These are phyloP conservation scores for Xylona heveae DNA, from an alignment of 495 filamentous ascomycete species.

Conservation along the genomic window DNA sequence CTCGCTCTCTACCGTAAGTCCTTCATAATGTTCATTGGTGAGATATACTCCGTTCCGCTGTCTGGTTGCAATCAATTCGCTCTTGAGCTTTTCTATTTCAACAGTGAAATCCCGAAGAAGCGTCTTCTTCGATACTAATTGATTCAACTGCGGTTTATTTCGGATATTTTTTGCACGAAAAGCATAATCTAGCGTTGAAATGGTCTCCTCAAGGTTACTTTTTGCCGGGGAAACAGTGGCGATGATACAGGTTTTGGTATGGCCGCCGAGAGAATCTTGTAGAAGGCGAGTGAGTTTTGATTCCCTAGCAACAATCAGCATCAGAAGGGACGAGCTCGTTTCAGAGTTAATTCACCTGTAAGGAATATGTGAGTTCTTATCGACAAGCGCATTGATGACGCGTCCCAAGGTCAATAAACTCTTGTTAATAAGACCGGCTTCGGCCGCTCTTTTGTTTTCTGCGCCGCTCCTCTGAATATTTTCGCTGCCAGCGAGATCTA, in stretches of 20 bases:
- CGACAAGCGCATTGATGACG: slow-evolving; percentile 94
- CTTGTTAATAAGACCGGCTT: slow-evolving; percentile 96
- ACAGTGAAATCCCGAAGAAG: slow-evolving; percentile 69
- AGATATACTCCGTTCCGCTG: slow-evolving; percentile 92
- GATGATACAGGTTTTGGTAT: slow-evolving; percentile 96
- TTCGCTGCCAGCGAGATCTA: slow-evolving; percentile 90
- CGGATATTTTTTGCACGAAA: slow-evolving; percentile 96
- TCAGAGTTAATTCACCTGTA: slow-evolving; percentile 29
- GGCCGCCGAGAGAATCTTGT: slow-evolving; percentile 88
- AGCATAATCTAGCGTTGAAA: slow-evolving; percentile 92
- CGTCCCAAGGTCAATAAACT: slow-evolving; percentile 82
- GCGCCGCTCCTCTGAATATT: slow-evolving; percentile 94
- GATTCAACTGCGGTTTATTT: slow-evolving; percentile 92
- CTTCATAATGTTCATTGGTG: slow-evolving; percentile 62
- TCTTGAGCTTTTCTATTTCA: slow-evolving; percentile 90
- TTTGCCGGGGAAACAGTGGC: slow-evolving; percentile 88
- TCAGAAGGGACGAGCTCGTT: slow-evolving; percentile 5
- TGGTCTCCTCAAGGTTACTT: slow-evolving; percentile 91
- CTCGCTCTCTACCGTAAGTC: slow-evolving; percentile 76
- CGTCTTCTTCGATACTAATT: slow-evolving; percentile 76
- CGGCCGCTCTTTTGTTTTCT: slow-evolving; percentile 89
- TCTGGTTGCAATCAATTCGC: slow-evolving; percentile 77
- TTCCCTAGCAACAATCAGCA: slow-evolving; percentile 33
- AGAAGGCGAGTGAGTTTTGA: slow-evolving; percentile 88
- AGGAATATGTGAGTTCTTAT: slow-evolving; percentile 76